Base-by-base conservation (phyloP, 352 stramenopile genomes). In the Phytophthora capsici region DNA sequence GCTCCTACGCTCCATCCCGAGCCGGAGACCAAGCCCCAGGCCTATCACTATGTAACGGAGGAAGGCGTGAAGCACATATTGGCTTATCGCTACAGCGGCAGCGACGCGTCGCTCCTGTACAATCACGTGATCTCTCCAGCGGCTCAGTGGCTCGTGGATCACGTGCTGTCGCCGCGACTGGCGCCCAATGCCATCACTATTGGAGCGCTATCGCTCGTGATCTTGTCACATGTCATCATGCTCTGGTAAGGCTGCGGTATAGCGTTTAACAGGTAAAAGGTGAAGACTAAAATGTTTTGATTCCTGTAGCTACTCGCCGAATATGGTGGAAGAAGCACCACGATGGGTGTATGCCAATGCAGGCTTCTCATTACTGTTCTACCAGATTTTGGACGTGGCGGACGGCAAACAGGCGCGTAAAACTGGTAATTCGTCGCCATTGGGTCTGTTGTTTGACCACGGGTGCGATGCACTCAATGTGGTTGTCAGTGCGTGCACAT, bases 381-480 rank as follows among this genome's bases (percentile, higher is more conserved):
- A 94, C 63, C 88, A 96, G 71, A 83, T 94, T 32, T 75, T 96
- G 57, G 88, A 96, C 57, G 88, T 94, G 36, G 86, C 86, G 41
- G 88, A 96, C 55, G 88, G 88, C 54, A 96, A 96, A 68, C 88
- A 96, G 57, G 88, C 88, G 22, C 83, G 88, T 34, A 93, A 94
- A 48, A 96, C 88, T 0, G 85, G 85, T 66, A 94, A 93, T 75
- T 94, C 86, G 66, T 94, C 86, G 22, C 88, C 88, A 10, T 77
- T 96, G 4, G 88, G 88, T 14, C 69, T 94, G 48, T 73, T 96
- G 3, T 96, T 96, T 55, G 88, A 96, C 51, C 88, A 96, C 51
- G 86, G 88, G 16, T 96, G 88, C 36, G 88, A 96, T 45, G 88
- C 88, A 36, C 78, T 96, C 40, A 94, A 94, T 58, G 82, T 91